These are phyloP conservation scores for Ophiostoma novo-ulmi DNA, from an alignment of 2,329 filamentous ascomycete species.

Conservation along the genomic window DNA sequence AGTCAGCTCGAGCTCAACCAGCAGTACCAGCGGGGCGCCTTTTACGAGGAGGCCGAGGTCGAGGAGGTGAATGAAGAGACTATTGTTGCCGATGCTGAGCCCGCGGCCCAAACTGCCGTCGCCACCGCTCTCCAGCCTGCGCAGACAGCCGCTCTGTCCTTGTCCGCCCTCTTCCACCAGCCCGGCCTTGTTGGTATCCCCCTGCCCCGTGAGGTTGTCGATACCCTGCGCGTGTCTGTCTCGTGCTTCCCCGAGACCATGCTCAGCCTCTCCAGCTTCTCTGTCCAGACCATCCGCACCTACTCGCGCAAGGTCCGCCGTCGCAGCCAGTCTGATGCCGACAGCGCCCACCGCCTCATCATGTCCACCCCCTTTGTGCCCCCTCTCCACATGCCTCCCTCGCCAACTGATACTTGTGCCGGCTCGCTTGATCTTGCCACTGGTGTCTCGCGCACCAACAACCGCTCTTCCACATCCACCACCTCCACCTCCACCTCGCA, in stretches of 20 bases:
- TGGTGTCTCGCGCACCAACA: not conserved
- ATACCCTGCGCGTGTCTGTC: constrained; percentile 50
- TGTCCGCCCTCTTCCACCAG: constrained; percentile 7
- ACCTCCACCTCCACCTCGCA: not conserved
- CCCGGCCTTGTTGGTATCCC: constrained; percentile 35
- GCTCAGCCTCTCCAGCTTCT: constrained; percentile 50
- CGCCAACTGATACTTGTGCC: constrained; percentile 11
- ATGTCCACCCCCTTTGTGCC: constrained; percentile 16
- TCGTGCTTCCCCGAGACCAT: constrained; percentile 56
- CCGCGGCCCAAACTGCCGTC: not conserved
- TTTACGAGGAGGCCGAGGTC: constrained; percentile 12
- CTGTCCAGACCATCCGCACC: constrained; percentile 53
- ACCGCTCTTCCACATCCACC: not conserved
- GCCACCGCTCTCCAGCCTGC: not conserved
- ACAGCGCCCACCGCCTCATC: constrained; percentile 27
- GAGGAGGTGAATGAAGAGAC: not conserved
- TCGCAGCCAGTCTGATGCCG: constrained; percentile 27
- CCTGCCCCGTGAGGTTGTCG: constrained; percentile 49
- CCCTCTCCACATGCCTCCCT: constrained; percentile 34
- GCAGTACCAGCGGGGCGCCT: not conserved
- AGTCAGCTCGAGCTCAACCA: constrained; percentile 16
- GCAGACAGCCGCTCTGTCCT: constrained; percentile 4
- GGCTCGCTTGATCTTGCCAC: not conserved
- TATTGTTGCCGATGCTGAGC: not conserved
- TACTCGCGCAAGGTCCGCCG: constrained; percentile 52